phyloP scores from a whole-genome alignment of 2,329 filamentous ascomycete species.

The Lecanicillium sp. region DNA sequence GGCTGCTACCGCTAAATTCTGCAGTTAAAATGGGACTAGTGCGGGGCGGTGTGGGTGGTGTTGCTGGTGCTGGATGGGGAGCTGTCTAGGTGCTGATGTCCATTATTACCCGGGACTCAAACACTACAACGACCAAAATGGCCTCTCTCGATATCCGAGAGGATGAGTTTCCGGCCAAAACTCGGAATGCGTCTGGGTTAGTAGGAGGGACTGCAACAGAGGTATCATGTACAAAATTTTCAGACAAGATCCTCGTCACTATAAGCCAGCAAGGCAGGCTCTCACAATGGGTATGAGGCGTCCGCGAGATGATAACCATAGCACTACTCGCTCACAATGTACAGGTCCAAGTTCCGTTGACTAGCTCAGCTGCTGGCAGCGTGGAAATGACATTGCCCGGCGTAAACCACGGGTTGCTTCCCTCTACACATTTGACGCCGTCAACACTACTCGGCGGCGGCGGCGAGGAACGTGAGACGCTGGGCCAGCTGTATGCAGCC shows the following conservation, averaged over 20 bases:
- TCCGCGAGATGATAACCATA: no score
- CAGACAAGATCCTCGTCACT: conserved; percentile 86
- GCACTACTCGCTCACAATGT: conserved; percentile 1
- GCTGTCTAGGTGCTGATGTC: conserved; percentile 8
- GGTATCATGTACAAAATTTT: conserved; percentile 64
- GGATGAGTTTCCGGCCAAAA: conserved; percentile 61
- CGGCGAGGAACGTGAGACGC: conserved; percentile 66
- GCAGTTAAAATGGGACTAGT: conserved; percentile 22
- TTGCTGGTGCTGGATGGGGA: neutral
- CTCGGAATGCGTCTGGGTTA: conserved; percentile 47
- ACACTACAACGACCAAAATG: conserved; percentile 22
- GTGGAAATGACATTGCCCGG: conserved; percentile 51
- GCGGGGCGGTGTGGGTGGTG: conserved; percentile 19
- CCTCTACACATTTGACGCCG: conserved; percentile 74
- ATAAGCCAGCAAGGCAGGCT: conserved; percentile 78
- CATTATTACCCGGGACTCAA: conserved; percentile 9
- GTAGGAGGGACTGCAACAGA: conserved; percentile 66
- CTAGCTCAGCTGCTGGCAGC: conserved; percentile 54
- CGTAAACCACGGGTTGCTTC: conserved; percentile 47
- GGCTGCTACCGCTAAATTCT: conserved; percentile 24
- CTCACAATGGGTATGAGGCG: conserved; percentile 72
- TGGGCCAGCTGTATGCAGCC: conserved; percentile 82
- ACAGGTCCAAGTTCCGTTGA: conserved; percentile 71
- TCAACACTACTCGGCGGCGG: conserved; percentile 82
- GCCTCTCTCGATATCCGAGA: conserved; percentile 30